Conservation (phyloP, 768 basidiomycete genomes). For the Russula virescens region DNA sequence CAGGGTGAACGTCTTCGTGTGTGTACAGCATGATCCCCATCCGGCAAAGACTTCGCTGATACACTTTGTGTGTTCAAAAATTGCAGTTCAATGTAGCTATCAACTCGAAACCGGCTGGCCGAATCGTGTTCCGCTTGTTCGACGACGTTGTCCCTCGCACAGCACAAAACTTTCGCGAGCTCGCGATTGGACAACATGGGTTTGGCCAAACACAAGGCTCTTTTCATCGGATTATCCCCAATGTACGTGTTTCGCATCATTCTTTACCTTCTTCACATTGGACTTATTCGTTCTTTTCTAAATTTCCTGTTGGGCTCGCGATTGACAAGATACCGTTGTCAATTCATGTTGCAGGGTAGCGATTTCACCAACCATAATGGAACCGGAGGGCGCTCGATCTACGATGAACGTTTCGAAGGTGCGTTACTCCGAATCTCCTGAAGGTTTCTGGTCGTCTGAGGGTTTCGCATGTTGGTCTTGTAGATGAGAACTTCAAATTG, state of each 20-base stretch:
- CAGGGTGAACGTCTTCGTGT: constrained; percentile 30
- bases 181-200: constrained; percentile 60
- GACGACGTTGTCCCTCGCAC: constrained; percentile 82
- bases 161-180: constrained; percentile 72
- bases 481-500: constrained; percentile 39
- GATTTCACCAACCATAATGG: constrained; percentile 36
- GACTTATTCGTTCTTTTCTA: too few relatives aligned
- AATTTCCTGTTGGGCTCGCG: background rate
- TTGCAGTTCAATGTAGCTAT: constrained; percentile 61
- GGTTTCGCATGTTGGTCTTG: too few relatives aligned
- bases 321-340: background rate
- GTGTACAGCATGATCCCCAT: background rate
- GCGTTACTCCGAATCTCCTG: background rate
- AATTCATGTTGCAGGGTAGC: constrained; percentile 39
- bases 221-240: constrained; percentile 58
- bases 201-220: constrained; percentile 64
- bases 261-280: too few relatives aligned
- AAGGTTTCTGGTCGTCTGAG: background rate
- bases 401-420: constrained; percentile 34
- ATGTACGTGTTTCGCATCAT: constrained; percentile 25
- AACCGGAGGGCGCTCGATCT: constrained; percentile 37
- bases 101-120: constrained; percentile 52
- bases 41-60: background rate
- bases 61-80: too few relatives aligned
- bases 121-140: constrained; percentile 78